A percentile compares a stretch with the other conserved stretches of the same genome.
phyloP scores from a whole-genome alignment of 768 basidiomycete species.

The Amanita phalloides region DNA sequence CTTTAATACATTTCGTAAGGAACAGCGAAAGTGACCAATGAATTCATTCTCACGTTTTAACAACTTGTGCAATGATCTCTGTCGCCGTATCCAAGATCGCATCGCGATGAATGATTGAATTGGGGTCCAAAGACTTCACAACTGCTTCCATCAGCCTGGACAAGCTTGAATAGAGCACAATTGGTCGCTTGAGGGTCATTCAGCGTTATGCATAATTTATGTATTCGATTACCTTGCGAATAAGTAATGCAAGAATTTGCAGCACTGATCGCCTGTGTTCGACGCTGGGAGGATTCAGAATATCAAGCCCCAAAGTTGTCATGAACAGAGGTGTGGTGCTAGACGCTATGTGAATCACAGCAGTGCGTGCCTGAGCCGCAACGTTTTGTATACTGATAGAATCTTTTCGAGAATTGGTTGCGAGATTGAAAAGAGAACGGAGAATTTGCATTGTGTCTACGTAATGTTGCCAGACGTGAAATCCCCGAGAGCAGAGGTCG shows the following conservation, averaged over 20 bases:
- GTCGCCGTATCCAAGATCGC: slow-evolving; percentile 87
- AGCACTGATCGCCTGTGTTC: slow-evolving; percentile 81
- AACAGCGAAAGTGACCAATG: background rate
- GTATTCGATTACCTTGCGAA: slow-evolving; percentile 56
- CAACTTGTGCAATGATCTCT: slow-evolving; percentile 91
- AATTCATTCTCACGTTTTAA: slow-evolving; percentile 58
- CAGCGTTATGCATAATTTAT: background rate
- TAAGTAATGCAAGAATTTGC: slow-evolving; percentile 89
- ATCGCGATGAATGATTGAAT: slow-evolving; percentile 62
- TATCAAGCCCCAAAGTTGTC: slow-evolving; percentile 86
- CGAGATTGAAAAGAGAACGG: slow-evolving; percentile 71
- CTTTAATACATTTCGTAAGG: slow-evolving; percentile 23
- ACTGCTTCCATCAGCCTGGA: slow-evolving; percentile 89
- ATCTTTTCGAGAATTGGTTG: slow-evolving; percentile 67
- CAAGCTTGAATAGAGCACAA: slow-evolving; percentile 75
- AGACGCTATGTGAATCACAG: slow-evolving; percentile 77
- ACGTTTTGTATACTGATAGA: slow-evolving; percentile 55
- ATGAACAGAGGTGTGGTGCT: slow-evolving; percentile 85
- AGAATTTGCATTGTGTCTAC: slow-evolving; percentile 85
- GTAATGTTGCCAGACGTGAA: slow-evolving; percentile 91
- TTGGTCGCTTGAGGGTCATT: slow-evolving; percentile 47
- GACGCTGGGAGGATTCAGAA: slow-evolving; percentile 63
- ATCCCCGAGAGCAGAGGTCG: slow-evolving; percentile 86
- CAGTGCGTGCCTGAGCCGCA: slow-evolving; percentile 68
- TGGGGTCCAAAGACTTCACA: slow-evolving; percentile 93